Conservation (phyloP, 768 basidiomycete species). For the Trametes villosa region DNA sequence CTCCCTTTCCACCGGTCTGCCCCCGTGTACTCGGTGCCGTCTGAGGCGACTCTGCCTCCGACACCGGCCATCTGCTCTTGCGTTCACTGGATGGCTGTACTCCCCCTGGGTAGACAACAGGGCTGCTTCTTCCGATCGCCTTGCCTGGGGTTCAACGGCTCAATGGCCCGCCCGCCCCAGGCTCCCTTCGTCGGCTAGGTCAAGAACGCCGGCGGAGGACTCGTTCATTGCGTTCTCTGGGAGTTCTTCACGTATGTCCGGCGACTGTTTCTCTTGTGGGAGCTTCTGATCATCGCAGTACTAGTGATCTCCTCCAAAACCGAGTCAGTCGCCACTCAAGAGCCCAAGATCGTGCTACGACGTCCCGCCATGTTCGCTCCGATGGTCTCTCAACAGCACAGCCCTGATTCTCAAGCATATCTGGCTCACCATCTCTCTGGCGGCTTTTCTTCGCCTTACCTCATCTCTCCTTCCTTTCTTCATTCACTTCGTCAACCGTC, state of each 20-base stretch:
- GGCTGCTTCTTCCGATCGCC: background rate
- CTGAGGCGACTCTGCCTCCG: background rate
- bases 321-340: too few relatives aligned
- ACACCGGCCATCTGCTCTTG: background rate
- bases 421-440: too few relatives aligned
- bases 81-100: background rate
- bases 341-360: too few relatives aligned
- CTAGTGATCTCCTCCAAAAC: too few relatives aligned
- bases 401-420: too few relatives aligned
- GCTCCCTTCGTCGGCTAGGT: background rate
- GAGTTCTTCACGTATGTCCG: too few relatives aligned
- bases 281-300: too few relatives aligned
- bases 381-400: too few relatives aligned
- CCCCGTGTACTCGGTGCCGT: background rate
- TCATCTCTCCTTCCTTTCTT: background rate
- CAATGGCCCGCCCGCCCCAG: background rate
- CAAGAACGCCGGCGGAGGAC: background rate
- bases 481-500: background rate
- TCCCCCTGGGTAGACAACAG: background rate
- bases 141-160: background rate
- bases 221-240: background rate
- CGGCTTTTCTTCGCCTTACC: too few relatives aligned
- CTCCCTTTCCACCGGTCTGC: background rate
- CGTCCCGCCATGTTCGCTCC: too few relatives aligned
- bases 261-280: too few relatives aligned